Conservation (phyloP, 306 rosid genomes). For the Lathyrus tuberosus region DNA sequence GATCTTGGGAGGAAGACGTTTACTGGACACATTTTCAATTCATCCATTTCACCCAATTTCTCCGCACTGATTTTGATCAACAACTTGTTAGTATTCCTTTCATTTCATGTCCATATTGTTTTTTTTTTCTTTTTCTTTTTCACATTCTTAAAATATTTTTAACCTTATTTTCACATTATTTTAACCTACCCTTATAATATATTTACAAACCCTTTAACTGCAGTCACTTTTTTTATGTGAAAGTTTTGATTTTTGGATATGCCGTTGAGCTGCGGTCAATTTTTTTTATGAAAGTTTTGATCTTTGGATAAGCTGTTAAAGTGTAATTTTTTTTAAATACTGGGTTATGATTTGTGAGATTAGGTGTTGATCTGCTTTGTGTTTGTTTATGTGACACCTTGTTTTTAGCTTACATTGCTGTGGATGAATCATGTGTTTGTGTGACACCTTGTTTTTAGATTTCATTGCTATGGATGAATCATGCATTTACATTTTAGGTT, state of each 20-base stretch:
- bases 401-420: constrained; percentile 16
- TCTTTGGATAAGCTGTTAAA: neutral
- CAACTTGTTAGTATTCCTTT: constrained; percentile 50
- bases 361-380: constrained; percentile 3
- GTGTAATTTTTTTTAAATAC: neutral
- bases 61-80: constrained; percentile 47
- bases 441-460: neutral
- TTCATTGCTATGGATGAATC: neutral
- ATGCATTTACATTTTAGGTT: constrained; percentile 6
- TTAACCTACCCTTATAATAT: neutral
- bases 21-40: constrained; percentile 68
- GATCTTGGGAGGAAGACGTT: constrained; percentile 62
- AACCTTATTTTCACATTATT: neutral
- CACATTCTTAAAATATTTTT: neutral
- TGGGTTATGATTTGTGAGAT: neutral
- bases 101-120: neutral
- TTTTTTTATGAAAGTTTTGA: constrained; percentile 6
- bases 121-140: too few species aligned
- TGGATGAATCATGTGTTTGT: too few species aligned
- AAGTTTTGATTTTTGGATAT: constrained; percentile 15
- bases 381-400: neutral
- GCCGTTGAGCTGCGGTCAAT: neutral
- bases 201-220: neutral
- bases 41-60: constrained; percentile 53
- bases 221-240: neutral